These are phyloP conservation scores for Dendrothele bispora DNA, from an alignment of 768 basidiomycete genomes.

Conservation along the genomic window DNA sequence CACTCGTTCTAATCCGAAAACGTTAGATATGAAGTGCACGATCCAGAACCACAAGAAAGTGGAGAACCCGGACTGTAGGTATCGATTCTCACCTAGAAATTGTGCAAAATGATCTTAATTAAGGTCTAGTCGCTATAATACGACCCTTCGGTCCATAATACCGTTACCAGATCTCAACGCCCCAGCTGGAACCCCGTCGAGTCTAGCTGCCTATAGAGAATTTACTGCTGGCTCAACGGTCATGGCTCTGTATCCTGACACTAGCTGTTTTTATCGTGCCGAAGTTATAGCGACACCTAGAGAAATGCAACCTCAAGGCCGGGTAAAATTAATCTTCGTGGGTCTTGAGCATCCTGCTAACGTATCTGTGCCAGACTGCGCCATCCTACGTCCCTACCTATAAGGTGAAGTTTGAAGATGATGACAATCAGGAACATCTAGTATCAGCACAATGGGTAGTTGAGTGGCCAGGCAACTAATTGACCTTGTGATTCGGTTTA, in stretches of 20 bases:
- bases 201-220: slow-evolving; percentile 69
- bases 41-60: slow-evolving; percentile 81
- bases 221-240: slow-evolving; percentile 73
- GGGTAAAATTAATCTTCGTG: slow-evolving; percentile 23
- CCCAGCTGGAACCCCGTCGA: slow-evolving; percentile 54
- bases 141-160: slow-evolving; percentile 69
- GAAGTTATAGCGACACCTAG: slow-evolving; percentile 74
- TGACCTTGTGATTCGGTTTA: no score
- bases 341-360: background rate
- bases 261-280: slow-evolving; percentile 88
- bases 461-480: slow-evolving; percentile 60
- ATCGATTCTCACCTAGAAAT: background rate
- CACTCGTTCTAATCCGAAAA: background rate
- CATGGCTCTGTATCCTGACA: slow-evolving; percentile 88
- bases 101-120: slow-evolving; percentile 11
- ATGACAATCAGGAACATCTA: slow-evolving; percentile 78
- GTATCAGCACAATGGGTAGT: slow-evolving; percentile 82
- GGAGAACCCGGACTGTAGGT: slow-evolving; percentile 66
- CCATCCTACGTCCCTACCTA: slow-evolving; percentile 52
- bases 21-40: slow-evolving; percentile 80
- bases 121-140: slow-evolving; percentile 62
- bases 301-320: slow-evolving; percentile 34
- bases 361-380: slow-evolving; percentile 10
- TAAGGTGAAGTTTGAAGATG: slow-evolving; percentile 86
- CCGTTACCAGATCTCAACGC: slow-evolving; percentile 78